phyloP scores from a whole-genome alignment of 192 early-diverging fungal species.

The Coemansia sp. region DNA sequence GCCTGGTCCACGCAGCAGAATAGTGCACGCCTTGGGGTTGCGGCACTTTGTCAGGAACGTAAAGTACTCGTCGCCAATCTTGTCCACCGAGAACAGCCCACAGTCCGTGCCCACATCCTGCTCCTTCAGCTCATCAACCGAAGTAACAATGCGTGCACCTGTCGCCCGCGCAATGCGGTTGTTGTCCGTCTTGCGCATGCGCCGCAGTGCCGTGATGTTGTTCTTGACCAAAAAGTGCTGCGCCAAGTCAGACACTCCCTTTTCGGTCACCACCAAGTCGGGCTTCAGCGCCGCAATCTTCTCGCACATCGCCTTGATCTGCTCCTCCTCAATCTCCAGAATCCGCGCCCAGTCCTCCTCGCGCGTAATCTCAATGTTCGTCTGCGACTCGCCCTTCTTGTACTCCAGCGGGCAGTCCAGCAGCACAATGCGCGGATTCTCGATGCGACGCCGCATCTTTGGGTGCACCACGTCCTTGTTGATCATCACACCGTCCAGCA shows the following conservation, averaged over 20 bases:
- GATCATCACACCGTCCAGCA: constrained; percentile 96
- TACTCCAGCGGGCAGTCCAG: constrained; percentile 99
- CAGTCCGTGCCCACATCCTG: constrained; percentile 92
- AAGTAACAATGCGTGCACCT: constrained; percentile 95
- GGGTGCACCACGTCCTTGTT: constrained; percentile 99
- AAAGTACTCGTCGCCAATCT: constrained; percentile 99
- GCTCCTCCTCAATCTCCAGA: constrained; percentile 98
- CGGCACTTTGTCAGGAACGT: constrained; percentile 91
- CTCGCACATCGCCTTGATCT: constrained; percentile 95
- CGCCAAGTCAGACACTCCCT: constrained; percentile 97
- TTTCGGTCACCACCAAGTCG: constrained; percentile 97
- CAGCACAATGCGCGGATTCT: constrained; percentile 93
- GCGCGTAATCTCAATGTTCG: constrained; percentile 96
- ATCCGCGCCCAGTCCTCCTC: constrained; percentile 96
- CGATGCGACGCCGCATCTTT: constrained; percentile 92
- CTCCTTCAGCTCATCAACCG: constrained; percentile 95
- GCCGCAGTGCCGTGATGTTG: constrained; percentile 96
- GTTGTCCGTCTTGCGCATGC: constrained; percentile 98
- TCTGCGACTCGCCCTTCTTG: constrained; percentile 99
- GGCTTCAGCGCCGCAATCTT: constrained; percentile 95
- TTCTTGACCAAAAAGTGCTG: constrained; percentile 98
- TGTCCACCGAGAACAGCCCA: constrained; percentile 90
- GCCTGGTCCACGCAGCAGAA: constrained; percentile 92
- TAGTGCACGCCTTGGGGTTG: constrained; percentile 98
- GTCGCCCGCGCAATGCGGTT: constrained; percentile 97